Conservation (phyloP, 1,139 yeast species). For the Pichia terricola region DNA sequence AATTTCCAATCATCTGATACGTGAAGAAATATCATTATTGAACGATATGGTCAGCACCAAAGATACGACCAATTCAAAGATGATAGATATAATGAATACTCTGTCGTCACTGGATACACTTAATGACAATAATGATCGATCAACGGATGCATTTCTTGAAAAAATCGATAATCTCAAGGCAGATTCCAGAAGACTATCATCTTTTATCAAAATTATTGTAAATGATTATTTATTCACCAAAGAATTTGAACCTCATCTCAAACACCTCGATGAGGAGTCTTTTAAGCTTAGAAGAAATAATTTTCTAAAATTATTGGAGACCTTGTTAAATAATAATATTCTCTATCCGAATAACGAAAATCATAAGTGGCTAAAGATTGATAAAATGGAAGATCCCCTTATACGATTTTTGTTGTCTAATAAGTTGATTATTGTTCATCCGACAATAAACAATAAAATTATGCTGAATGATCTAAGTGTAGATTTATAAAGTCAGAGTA, state of each 20-base stretch:
- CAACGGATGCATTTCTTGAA: not conserved
- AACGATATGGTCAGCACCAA: no score
- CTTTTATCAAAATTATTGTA: conserved; percentile 18
- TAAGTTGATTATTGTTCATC: conserved; percentile 20
- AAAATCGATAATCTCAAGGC: conserved; percentile 7
- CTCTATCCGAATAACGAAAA: conserved; percentile 8
- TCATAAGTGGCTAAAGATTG: conserved; percentile 9
- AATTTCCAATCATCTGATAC: no score
- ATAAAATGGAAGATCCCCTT: conserved; percentile 22
- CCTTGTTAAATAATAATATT: conserved; percentile 21
- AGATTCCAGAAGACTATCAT: conserved; percentile 6
- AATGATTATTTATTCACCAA: conserved; percentile 19
- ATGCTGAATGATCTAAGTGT: conserved; percentile 15
- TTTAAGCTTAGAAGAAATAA: conserved; percentile 14
- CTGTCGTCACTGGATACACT: no score
- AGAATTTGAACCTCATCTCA: conserved; percentile 11
- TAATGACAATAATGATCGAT: not conserved
- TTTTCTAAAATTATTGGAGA: conserved; percentile 21
- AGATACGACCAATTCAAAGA: no score
- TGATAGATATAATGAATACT: no score
- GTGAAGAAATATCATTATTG: no score
- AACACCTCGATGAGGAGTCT: conserved; percentile 8
- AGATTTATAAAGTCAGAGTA: conserved; percentile 2
- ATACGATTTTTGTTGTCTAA: conserved; percentile 23
- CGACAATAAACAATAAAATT: conserved; percentile 18